phyloP scores from a whole-genome alignment of 192 early-diverging fungal genomes.

The Piromyces sp. region DNA sequence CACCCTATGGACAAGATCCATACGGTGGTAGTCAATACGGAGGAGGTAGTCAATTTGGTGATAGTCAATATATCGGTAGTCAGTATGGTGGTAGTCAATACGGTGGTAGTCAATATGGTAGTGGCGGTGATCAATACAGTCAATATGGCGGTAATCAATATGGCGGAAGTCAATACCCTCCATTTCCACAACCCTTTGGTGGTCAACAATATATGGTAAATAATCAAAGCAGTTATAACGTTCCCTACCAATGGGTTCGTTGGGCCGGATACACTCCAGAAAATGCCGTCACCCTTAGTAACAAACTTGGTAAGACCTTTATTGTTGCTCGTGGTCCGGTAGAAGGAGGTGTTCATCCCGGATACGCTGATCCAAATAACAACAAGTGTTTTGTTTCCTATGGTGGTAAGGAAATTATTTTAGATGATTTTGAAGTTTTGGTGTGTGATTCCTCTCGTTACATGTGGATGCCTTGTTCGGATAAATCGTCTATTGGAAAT shows the following conservation, averaged over 20 bases:
- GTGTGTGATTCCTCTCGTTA: background rate
- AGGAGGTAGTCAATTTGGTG: too few relatives aligned
- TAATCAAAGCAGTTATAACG: too few relatives aligned
- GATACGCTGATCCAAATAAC: background rate
- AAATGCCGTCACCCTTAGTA: background rate
- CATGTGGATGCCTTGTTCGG: background rate
- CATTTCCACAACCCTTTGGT: too few relatives aligned
- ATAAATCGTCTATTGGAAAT: background rate
- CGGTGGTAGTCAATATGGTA: too few relatives aligned
- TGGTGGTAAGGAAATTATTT: background rate
- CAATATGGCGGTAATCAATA: background rate
- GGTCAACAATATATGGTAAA: too few relatives aligned
- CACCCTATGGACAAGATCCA: too few relatives aligned
- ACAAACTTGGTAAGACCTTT: background rate
- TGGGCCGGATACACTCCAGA: background rate
- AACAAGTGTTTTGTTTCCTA: background rate
- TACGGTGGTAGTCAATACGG: background rate
- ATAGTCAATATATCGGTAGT: background rate
- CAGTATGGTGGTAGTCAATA: background rate
- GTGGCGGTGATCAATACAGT: background rate
- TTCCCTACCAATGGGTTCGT: background rate
- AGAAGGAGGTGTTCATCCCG: background rate
- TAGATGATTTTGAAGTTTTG: background rate
- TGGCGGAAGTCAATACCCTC: background rate
- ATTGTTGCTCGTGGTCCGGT: background rate